phyloP scores from a whole-genome alignment of 1,284 basidiomycete genomes.

The Ganoderma sinense region DNA sequence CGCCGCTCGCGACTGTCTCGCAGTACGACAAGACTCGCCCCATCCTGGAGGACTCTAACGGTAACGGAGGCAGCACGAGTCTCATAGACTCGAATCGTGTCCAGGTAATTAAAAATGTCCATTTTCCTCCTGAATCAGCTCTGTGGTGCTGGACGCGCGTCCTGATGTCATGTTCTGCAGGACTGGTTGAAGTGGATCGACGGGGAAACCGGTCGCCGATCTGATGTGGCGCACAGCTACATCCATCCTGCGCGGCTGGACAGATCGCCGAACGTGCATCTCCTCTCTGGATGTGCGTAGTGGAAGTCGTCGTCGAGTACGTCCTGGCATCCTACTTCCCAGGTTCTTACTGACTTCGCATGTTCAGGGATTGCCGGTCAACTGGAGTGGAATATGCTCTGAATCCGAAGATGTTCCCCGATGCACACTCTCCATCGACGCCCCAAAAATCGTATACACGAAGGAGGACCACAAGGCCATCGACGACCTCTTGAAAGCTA shows the following conservation, averaged over 20 bases:
- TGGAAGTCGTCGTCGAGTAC: slow-evolving; percentile 40
- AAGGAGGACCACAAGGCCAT: slow-evolving; percentile 60
- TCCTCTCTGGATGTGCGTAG: slow-evolving; percentile 31
- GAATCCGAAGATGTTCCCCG: slow-evolving; percentile 37
- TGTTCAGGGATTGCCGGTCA: slow-evolving; percentile 53
- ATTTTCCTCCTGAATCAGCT: neutral
- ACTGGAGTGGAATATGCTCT: slow-evolving; percentile 63
- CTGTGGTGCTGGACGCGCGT: neutral
- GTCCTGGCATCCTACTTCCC: neutral
- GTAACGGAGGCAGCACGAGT: slow-evolving; percentile 27
- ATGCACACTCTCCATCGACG: slow-evolving; percentile 40
- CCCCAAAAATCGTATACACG: slow-evolving; percentile 60
- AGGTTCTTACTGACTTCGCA: neutral
- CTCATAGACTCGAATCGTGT: slow-evolving; percentile 32
- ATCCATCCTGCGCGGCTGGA: slow-evolving; percentile 57
- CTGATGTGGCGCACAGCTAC: slow-evolving; percentile 63
- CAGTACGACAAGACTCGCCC: slow-evolving; percentile 29
- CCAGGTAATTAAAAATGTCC: slow-evolving; percentile 29
- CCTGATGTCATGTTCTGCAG: neutral
- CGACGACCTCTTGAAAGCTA: slow-evolving; percentile 49
- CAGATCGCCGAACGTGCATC: slow-evolving; percentile 33
- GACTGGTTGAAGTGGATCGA: slow-evolving; percentile 54
- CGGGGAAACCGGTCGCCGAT: slow-evolving; percentile 58
- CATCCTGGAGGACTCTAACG: too few species aligned
- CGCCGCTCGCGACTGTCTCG: slow-evolving; percentile 26